Base-by-base conservation (phyloP, 106 monocot species). In the Allium cepa region DNA sequence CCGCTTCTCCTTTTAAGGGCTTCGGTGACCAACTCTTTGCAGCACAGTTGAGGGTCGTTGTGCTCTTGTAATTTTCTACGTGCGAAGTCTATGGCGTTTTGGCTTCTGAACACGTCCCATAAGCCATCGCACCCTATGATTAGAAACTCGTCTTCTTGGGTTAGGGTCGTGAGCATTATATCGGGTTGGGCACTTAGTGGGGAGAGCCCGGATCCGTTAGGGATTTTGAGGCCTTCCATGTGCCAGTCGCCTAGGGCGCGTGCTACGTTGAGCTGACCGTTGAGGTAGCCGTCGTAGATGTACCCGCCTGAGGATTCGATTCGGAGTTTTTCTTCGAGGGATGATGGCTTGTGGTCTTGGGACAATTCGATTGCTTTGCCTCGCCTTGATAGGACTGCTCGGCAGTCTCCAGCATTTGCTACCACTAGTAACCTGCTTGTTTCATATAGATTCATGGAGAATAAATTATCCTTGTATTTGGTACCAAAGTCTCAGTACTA, bases 161-260 rank as follows among this genome's bases (percentile, higher is more conserved):
- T 91, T n/a, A 94, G 79, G 9, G 56, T 76, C 63, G 47, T 78
- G 2, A 15, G 67, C 75, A 64, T 85, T 47, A 94, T 72, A 76
- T 94, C 94, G 12, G 94, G 94, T 68, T 83, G 90, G 5, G 94
- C 90, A 51, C 76, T 94, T 9, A 94, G 90, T 0, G 94, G 90
- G 1, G 85, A 87, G 4, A 46, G 3, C 11, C 56, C 18, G 36
- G 36, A 36, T 10, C 90, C 81, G 22, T 71, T 53, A 4, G 17
- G 45, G 16, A 59, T 57, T 76, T 94, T 90, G 79, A 90, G 28
- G 5, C 90, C 90, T 62, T 90, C 85, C 79, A 94, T 77, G 77
- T 94, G 90, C 90, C 90, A 94, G 55, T 94, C 90, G 1, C 94
- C 94, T 14, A 94, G 71, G 17, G 94, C 90, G 10, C 94, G 82